A percentile compares a stretch with the other conserved stretches of the same genome.
phyloP scores from a whole-genome alignment of 345 rosid genomes.

The Salix dunnii region DNA sequence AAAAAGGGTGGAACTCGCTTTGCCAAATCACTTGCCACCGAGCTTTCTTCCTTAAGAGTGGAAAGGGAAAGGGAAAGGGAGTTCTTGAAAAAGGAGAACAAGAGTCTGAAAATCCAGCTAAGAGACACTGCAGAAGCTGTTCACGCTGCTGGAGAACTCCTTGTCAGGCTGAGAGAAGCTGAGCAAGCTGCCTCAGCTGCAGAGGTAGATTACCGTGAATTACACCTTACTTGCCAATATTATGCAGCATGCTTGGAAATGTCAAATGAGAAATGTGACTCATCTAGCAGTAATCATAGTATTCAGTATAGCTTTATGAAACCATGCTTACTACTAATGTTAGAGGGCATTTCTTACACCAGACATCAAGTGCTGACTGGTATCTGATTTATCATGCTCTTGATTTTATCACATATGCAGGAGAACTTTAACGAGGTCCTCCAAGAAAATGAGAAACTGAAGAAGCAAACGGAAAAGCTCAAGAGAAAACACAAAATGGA shows the following conservation, averaged over 20 bases:
- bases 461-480: constrained; percentile 82
- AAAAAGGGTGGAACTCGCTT: constrained; percentile 74
- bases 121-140: constrained; percentile 97
- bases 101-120: constrained; percentile 71
- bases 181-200: constrained; percentile 75
- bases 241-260: neutral
- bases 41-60: constrained; percentile 73
- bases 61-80: constrained; percentile 81
- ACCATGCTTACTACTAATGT: no score
- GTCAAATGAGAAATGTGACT: neutral
- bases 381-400: neutral
- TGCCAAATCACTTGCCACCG: constrained; percentile 68
- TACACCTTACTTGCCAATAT: neutral
- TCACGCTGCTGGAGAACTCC: constrained; percentile 97
- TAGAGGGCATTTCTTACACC: no score
- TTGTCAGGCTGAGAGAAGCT: constrained; percentile 85
- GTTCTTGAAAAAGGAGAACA: constrained; percentile 67
- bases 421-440: constrained; percentile 47
- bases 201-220: constrained; percentile 46
- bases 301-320: neutral
- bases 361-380: constrained; percentile 28
- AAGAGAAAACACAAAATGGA: constrained; percentile 93
- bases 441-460: constrained; percentile 76
- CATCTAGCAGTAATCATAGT: neutral
- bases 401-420: constrained; percentile 30